A percentile compares a stretch with the other conserved stretches of the same genome.
These are phyloP conservation scores for Paramecium sexaurelia DNA, from an alignment of 73 alveolate genomes.

Conservation along the genomic window DNA sequence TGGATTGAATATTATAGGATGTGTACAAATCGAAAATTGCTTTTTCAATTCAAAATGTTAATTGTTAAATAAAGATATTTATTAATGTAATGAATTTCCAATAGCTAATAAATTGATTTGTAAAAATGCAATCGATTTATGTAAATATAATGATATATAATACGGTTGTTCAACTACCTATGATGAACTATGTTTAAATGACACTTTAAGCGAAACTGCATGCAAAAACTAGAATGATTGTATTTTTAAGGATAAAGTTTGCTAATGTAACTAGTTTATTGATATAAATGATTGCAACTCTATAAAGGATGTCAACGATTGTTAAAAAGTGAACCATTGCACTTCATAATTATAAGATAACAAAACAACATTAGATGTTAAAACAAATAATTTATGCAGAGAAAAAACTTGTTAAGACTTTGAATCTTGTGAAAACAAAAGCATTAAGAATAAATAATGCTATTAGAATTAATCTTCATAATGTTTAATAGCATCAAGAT, in stretches of 20 bases:
- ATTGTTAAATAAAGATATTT: neutral
- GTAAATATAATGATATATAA: neutral
- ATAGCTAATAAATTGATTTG: neutral
- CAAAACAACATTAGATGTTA: neutral
- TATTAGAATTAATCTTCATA: neutral
- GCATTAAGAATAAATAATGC: neutral
- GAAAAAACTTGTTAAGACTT: neutral
- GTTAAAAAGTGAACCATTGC: neutral
- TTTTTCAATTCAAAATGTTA: neutral
- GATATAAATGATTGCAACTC: neutral
- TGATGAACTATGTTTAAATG: neutral
- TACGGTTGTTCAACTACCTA: neutral
- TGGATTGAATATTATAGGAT: slow-evolving; percentile 16
- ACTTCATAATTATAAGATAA: neutral
- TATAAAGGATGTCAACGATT: neutral
- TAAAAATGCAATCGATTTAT: neutral
- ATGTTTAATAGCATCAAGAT: neutral
- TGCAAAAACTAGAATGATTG: neutral
- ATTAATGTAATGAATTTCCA: neutral
- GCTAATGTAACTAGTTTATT: neutral
- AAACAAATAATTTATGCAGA: neutral
- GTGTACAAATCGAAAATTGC: neutral
- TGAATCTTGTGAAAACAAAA: neutral
- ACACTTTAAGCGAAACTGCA: neutral
- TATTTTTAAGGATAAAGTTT: neutral